Evolutionary conservation across 1,284 basidiomycete genomes (phyloP).

Genomic region (Testicularia cyperi): DNA sequence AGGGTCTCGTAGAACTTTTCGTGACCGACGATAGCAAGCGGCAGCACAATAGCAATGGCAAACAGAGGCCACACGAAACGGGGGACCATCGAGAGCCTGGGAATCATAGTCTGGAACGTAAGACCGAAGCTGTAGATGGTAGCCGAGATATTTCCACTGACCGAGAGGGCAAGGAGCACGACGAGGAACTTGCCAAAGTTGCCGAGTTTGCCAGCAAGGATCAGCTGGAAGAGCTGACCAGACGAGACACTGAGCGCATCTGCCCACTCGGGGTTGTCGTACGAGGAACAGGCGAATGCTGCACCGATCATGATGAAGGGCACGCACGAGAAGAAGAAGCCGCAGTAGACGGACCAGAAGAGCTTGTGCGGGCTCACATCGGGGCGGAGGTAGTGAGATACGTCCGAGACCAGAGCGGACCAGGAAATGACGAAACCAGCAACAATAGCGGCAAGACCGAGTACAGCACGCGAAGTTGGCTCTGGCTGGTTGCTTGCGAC

Average conservation of each 20-base stretch:
- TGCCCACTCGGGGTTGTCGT: conserved; percentile 65
- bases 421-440: conserved; percentile 66
- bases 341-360: conserved; percentile 67
- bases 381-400: conserved; percentile 62
- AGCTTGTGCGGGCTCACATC: conserved; percentile 64
- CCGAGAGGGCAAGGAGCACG: conserved; percentile 74
- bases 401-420: conserved; percentile 61
- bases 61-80: conserved; percentile 82
- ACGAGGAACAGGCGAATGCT: conserved; percentile 65
- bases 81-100: conserved; percentile 68
- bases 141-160: conserved; percentile 77
- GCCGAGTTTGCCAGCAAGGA: conserved; percentile 69
- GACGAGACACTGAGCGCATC: conserved; percentile 37
- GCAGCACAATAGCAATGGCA: conserved; percentile 72
- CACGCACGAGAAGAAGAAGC: conserved; percentile 66
- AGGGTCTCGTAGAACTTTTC: conserved; percentile 69
- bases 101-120: conserved; percentile 64
- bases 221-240: conserved; percentile 75
- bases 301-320: conserved; percentile 68
- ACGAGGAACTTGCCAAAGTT: conserved; percentile 82
- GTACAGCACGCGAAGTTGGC: conserved; percentile 62
- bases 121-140: conserved; percentile 64
- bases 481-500: conserved; percentile 64
- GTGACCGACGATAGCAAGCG: conserved; percentile 69
- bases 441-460: conserved; percentile 67